Base-by-base conservation (phyloP, 768 basidiomycete species). In the Rhizopogon vinicolor region DNA sequence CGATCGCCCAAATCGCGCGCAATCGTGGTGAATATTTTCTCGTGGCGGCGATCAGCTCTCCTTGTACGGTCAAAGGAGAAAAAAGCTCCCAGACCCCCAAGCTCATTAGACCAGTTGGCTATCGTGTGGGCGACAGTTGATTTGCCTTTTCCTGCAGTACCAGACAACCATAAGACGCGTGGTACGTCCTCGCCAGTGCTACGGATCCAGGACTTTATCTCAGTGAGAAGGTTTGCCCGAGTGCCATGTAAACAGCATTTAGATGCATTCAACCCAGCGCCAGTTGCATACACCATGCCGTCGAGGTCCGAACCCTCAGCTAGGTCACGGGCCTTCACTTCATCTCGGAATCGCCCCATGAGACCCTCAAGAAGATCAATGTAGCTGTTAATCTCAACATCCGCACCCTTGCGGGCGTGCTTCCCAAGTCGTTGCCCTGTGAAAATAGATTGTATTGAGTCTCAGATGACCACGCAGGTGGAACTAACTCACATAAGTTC, bases 101-200 rank as follows among this genome's bases (percentile, higher is more conserved):
- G 31, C 12, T 58, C 42, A 7, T 55, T 13, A 29, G 56, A 46
- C 42, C 41, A 48, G 7, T 51, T 14, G 25, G 65, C 55, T 13
- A 59, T 56, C 1, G 62, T 57, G 37, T 63, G 53, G 7, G 64
- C 63, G 18, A 65, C 43, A 5, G 61, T 31, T 5, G 63, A 62
- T 43, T 65, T 65, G 3, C 64, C 64, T 14, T 53, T 62, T 10
- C 60, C 58, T 14, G 56, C 43, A 3, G 40, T 37, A 2, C 64
- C 64, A 13, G 50, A 35, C 28, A 65, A 51, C 37, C 59, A 52
- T 16, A 54, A 58, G 7, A 65, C 43, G 1, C 57, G 48, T 14
- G 52, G 35, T n/a, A 14, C 22, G 12, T 43, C 49, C 14, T 22
- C 46, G 8, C 29, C 55, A 1, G 14, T 22, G 29, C 19, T 39